Evolutionary conservation across 768 basidiomycete genomes (phyloP), one percentile per base, ranked within the genome.

Genomic region (Gloeopeniophorella convolvens): DNA sequence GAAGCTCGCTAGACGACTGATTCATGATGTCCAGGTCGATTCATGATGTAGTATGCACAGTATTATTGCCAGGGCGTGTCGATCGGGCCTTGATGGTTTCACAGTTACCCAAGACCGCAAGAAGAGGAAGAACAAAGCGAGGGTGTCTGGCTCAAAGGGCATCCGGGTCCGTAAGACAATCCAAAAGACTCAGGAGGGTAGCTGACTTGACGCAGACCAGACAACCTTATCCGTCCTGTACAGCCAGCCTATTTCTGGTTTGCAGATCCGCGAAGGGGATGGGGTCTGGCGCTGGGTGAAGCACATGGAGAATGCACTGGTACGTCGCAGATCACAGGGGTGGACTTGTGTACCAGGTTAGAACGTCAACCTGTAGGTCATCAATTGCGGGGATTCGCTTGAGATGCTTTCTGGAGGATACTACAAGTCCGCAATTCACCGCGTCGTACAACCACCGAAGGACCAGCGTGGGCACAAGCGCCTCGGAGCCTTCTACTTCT

Each of bases 21-120:
- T 16, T 24, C 8, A 42, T 16, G 13, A n/a, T 32, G 9, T 5
- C 24, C 45, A 82, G 80, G 76, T 2, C 72, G 80, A 31, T 80
- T 76, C 63, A 80, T 81, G 77, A 82, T 82, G 69, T 83, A 82
- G 79, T 78, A 20, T 13, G 76, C 47, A 43, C 31, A 13, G 20
- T 20, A 35, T 3, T 28, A 30, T 18, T 31, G 7, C 43, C 24
- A 26, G 11, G 33, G 26, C 26, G 16, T 24, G 24, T 3, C 12
- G 20, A 15, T 15, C 21, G 10, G 20, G 8, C 35, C 44, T 5
- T 47, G 46, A 20, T 20, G 16, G 20, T 16, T 5, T 18, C 12
- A 4, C 36, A 68, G 67, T 47, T 63, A 63, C 42, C 65, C 64
- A 5, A 60, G 65, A n/a, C 53, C 63, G 1, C 56, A 61, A 26